Conservation (phyloP, 1,139 yeast genomes). For the Scheffersomyces segobiensis region DNA sequence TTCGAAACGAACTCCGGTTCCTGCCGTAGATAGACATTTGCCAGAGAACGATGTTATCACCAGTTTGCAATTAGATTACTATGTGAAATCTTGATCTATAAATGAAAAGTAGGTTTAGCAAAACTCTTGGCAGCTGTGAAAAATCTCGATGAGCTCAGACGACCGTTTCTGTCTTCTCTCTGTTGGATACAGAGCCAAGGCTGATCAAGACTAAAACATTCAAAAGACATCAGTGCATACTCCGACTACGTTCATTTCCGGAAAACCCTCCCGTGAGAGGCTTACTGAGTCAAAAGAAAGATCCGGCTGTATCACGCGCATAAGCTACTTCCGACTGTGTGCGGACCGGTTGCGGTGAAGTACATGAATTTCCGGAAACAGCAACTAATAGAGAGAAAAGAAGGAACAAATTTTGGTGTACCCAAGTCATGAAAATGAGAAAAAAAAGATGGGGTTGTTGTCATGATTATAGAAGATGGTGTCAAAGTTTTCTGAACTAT, state of each 20-base stretch:
- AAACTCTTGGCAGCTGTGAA: not conserved
- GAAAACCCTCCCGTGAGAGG: not conserved
- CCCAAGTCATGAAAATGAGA: not conserved
- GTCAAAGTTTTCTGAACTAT: not conserved
- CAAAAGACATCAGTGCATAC: not conserved
- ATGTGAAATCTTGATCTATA: not conserved
- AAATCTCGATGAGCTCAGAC: not conserved
- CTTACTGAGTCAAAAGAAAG: not conserved
- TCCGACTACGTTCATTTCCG: not conserved
- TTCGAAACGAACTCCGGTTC: slow-evolving; percentile 1
- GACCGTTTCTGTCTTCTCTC: not conserved
- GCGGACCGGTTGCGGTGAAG: not conserved
- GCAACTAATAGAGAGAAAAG: not conserved
- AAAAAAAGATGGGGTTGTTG: not conserved
- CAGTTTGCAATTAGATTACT: not conserved
- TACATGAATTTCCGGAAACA: not conserved
- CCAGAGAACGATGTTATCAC: not conserved
- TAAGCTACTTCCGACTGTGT: not conserved
- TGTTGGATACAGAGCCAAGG: not conserved
- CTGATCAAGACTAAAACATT: not conserved
- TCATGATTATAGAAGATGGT: too few species aligned
- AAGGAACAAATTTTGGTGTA: not conserved
- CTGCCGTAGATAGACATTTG: slow-evolving; percentile 8
- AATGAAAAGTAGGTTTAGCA: not conserved
- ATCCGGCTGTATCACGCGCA: not conserved